These are phyloP conservation scores for Hysterangium stoloniferum DNA, from an alignment of 768 basidiomycete genomes.

Conservation along the genomic window DNA sequence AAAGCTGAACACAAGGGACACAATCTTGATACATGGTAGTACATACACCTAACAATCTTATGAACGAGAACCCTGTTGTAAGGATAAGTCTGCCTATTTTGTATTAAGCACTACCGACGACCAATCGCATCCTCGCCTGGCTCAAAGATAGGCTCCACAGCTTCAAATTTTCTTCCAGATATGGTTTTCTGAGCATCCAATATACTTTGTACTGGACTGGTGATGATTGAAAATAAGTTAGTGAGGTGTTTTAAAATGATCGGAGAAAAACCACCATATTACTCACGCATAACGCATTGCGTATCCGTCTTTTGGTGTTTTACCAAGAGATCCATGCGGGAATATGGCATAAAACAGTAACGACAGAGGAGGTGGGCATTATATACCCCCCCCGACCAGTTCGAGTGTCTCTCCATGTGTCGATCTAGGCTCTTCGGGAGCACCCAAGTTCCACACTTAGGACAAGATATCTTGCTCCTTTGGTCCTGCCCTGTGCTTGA, in stretches of 20 bases:
- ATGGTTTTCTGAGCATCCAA: too few relatives aligned
- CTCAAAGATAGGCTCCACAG: too few relatives aligned
- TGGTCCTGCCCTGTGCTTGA: background rate
- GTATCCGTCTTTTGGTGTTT: conserved; percentile 3
- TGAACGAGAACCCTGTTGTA: too few relatives aligned
- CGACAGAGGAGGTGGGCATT: background rate
- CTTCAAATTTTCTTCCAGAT: too few relatives aligned
- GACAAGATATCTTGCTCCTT: background rate
- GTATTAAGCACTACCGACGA: too few relatives aligned
- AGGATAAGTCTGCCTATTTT: too few relatives aligned
- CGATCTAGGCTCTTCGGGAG: background rate
- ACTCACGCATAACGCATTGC: conserved; percentile 4
- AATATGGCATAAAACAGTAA: conserved; percentile 1
- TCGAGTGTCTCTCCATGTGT: conserved; percentile 1
- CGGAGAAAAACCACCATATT: background rate
- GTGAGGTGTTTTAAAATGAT: background rate
- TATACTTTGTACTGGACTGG: conserved; percentile 2
- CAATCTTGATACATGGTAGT: too few relatives aligned
- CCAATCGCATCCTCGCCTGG: too few relatives aligned
- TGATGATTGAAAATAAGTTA: background rate
- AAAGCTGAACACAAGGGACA: too few relatives aligned
- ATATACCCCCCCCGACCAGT: background rate
- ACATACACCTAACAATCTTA: too few relatives aligned
- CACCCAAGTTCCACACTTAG: background rate
- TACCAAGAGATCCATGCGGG: background rate